Evolutionary conservation across 345 rosid genomes (phyloP), one percentile per base, ranked within the genome.

Genomic region (Turnera subulata): DNA sequence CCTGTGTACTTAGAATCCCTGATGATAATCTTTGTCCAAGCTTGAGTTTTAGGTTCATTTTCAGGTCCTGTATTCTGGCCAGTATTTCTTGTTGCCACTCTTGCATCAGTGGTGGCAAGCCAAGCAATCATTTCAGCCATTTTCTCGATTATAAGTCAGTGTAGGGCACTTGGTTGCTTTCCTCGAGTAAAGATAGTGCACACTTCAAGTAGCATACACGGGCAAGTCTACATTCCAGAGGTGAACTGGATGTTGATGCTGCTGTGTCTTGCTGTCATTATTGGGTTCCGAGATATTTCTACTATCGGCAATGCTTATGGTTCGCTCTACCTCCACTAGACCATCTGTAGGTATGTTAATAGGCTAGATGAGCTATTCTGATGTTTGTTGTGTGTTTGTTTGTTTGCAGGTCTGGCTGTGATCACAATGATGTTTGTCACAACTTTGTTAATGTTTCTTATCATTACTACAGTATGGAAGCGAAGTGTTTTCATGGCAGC

Each of bases 221-320:
- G 70, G 19, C 70, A 58, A 46, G 57, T 65, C 11, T 65, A 65
- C 58, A 67, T 67, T 16, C 72, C 67, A 6, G 72, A 68, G 62
- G 60, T 61, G 11, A 68, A 68, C 25, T 68, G 72, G 72, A 42
- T 50, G 1, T n/a, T 68, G 37, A 68, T 68, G 72, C 0, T 50
- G 17, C 33, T 61, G 2, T 68, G 72, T 40, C 33, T 61, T 17
- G 62, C 62, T 20, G 67, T 68, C n/a, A 45, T 58, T 6, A 23
- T 56, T n/a, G 72, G 72, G 32, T 42, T 61, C 14, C 55, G 62
- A 24, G 66, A 68, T 46, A 68, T 58, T 2, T 32, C 35, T 5
- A 48, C 23, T 19, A 61, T 68, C 13, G 72, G 53, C 43, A 43
- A 61, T 55, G 72, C 67, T 16, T 61, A 61, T n/a, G 72, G 72